Evolutionary conservation across 192 early-diverging fungal species (phyloP), one percentile per base, ranked within the genome.

Genomic region (Lobulomyces angularis): DNA sequence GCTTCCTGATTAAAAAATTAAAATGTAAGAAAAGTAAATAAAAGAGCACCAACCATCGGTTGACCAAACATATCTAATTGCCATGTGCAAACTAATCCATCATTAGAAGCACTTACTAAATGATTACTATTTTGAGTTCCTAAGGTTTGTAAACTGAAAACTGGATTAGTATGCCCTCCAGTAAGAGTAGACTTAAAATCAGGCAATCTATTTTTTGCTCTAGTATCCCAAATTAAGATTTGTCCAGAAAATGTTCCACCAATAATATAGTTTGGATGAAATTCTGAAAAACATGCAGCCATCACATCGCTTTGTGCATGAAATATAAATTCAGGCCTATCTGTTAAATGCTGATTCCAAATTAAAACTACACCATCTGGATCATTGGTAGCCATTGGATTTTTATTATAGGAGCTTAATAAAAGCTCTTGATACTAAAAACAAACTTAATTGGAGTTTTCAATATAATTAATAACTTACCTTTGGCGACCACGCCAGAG

Each of bases 201-300:
- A 3, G 96, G 91, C n/a, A 41, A 43, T 29, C 25, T 55, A 39
- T 12, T 12, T 32, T 93, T 94, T 12, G 87, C 71, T 19, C 96
- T 77, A 31, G 73, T 96, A 61, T 99, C 96, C 96, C 96, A 99
- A 14, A 96, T 62, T 11, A 91, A 68, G 48, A 99, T 86, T 64
- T 99, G 96, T 19, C 96, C 96, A 23, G 91, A 92, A 55, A 92
- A 97, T 3, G 93, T 90, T 14, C 93, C 89, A 45, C 91, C 96
- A 24, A 99, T 77, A 27, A 99, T 58, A 33, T 88, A 55, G 49
- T 84, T 86, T 22, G 88, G 89, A 53, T 96, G 88, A 51, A 94
- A 95, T 17, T 84, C 78, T 12, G 89, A 88, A 46, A 96, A 97
- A 16, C 61, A 65, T 7, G 90, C 88, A 7, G 80, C 71, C 35